phyloP scores from a whole-genome alignment of 1,139 yeast species.

The Saccharomyces hybrid region DNA sequence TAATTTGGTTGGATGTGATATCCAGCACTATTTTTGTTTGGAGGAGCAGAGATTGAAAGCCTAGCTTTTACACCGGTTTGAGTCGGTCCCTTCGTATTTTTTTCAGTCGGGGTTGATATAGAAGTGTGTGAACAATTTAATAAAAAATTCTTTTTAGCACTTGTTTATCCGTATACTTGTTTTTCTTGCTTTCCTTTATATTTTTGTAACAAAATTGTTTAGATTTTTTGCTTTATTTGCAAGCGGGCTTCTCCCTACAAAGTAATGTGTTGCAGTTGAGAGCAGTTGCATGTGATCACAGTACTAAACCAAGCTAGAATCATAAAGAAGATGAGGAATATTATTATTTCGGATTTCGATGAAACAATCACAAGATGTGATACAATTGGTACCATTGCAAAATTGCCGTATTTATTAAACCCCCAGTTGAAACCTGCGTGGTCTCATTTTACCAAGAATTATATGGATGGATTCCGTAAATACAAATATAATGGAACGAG shows the following conservation, averaged over 20 bases:
- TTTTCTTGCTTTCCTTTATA: background rate
- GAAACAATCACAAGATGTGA: conserved; percentile 29
- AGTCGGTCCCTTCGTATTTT: conserved; percentile 17
- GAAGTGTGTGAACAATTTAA: conserved; percentile 24
- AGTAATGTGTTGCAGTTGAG: background rate
- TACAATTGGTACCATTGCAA: conserved; percentile 22
- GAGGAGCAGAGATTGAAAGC: conserved; percentile 5
- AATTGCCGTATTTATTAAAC: conserved; percentile 18
- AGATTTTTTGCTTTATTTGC: background rate
- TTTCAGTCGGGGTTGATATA: conserved; percentile 22
- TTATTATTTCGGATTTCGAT: conserved; percentile 29
- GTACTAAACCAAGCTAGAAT: no score
- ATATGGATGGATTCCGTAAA: conserved; percentile 8
- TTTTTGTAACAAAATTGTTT: no score
- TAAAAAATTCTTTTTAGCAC: background rate
- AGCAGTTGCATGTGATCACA: no score
- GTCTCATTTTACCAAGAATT: conserved; percentile 21
- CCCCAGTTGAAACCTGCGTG: conserved; percentile 18
- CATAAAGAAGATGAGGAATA: conserved; percentile 8
- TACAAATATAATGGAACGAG: background rate
- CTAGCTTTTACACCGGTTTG: conserved; percentile 20
- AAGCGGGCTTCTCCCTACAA: background rate
- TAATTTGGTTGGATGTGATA: background rate
- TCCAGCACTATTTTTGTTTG: background rate
- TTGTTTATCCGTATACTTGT: background rate